These are phyloP conservation scores for Nepenthes gracilis DNA, from an alignment of 148 eudicot species.

Conservation along the genomic window DNA sequence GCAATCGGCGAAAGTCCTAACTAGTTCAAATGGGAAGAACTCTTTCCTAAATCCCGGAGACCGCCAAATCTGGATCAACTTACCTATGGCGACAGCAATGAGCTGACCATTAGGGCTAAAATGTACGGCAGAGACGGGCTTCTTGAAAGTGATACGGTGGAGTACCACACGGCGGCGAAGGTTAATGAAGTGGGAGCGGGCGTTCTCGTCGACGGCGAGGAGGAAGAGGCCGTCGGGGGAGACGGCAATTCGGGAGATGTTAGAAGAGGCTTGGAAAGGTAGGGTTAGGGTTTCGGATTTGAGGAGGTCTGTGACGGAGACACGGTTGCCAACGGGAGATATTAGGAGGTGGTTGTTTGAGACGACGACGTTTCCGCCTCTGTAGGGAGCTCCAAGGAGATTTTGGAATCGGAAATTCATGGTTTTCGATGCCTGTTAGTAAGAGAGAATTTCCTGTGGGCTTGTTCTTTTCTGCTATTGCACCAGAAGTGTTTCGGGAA, in stretches of 20 bases:
- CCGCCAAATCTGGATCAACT: constrained; percentile 77
- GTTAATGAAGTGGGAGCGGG: constrained; percentile 66
- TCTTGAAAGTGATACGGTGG: constrained; percentile 73
- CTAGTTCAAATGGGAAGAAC: constrained; percentile 70
- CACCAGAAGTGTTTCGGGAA: too few relatives aligned
- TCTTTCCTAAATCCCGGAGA: constrained; percentile 81
- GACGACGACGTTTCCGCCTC: constrained; percentile 77
- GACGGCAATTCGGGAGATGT: constrained; percentile 58
- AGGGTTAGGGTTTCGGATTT: constrained; percentile 69
- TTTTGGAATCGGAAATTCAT: constrained; percentile 93
- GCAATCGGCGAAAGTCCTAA: constrained; percentile 74
- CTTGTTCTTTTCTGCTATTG: too few relatives aligned
- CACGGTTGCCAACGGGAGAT: constrained; percentile 75
- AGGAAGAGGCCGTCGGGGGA: constrained; percentile 74
- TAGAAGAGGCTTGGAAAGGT: constrained; percentile 69
- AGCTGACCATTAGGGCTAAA: constrained; percentile 69
- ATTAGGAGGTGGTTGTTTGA: constrained; percentile 48
- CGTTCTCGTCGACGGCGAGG: constrained; percentile 69
- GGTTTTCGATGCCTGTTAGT: background rate
- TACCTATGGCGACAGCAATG: constrained; percentile 71
- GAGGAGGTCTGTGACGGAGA: constrained; percentile 72
- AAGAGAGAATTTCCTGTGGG: too few relatives aligned
- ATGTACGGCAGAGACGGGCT: constrained; percentile 34
- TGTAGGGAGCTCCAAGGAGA: constrained; percentile 87
- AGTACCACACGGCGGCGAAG: constrained; percentile 61